These are phyloP conservation scores for Phellopilus nigrolimitatus DNA, from an alignment of 1,284 basidiomycete species.

Conservation along the genomic window DNA sequence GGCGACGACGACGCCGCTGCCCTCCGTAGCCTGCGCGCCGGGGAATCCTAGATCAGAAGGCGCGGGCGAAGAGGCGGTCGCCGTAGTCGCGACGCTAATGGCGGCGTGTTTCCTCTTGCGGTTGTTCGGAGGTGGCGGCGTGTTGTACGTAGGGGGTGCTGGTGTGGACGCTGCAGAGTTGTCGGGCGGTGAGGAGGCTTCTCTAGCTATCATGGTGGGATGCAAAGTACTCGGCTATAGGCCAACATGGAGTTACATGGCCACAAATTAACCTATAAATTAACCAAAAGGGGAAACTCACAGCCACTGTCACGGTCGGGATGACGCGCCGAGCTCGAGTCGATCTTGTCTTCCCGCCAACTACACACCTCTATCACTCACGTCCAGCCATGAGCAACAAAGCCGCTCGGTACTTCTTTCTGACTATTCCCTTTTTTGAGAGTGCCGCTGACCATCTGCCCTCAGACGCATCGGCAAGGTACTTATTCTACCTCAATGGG, in stretches of 20 bases:
- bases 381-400: no score
- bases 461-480: conserved; percentile 2
- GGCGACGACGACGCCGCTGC: conserved; percentile 48
- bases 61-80: conserved; percentile 35
- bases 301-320: no score
- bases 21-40: conserved; percentile 26
- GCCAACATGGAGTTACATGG: no score
- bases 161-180: conserved; percentile 33
- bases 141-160: conserved; percentile 22
- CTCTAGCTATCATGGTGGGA: conserved; percentile 17
- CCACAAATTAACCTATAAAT: no score
- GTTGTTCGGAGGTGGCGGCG: conserved; percentile 22
- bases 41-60: conserved; percentile 35
- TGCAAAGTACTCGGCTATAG: no score
- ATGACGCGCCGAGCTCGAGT: background rate
- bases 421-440: background rate
- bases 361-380: background rate
- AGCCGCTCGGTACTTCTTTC: no score
- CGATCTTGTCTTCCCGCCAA: background rate
- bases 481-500: background rate
- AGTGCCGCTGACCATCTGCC: no score
- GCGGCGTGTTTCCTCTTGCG: conserved; percentile 40
- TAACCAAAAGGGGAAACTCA: no score
- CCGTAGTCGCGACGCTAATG: conserved; percentile 30
- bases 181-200: conserved; percentile 31